These are phyloP conservation scores for Aspergillus sergii DNA, from an alignment of 2,329 filamentous ascomycete species.

Conservation along the genomic window DNA sequence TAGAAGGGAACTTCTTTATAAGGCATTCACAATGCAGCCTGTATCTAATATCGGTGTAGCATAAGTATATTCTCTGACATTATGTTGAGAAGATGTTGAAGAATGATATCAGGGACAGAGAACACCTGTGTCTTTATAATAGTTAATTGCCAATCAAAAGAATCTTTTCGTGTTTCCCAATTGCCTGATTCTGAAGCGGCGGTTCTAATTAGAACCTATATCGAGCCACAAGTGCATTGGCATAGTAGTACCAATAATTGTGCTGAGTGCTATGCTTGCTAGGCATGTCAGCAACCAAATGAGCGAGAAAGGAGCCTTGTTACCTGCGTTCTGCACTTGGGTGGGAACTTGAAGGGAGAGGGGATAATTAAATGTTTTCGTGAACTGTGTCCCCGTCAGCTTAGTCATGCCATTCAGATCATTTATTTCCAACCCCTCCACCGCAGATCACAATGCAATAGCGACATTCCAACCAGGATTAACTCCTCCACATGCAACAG, in stretches of 20 bases:
- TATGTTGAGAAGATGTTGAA: not conserved
- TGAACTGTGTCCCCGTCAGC: not conserved
- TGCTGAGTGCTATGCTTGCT: not conserved
- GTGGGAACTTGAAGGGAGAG: not conserved
- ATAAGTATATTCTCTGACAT: constrained; percentile 4
- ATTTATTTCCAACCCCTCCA: not conserved
- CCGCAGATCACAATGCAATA: constrained; percentile 2
- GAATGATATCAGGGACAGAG: not conserved
- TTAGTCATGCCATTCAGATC: constrained; percentile 1
- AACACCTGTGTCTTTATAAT: constrained; percentile 5
- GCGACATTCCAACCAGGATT: not conserved
- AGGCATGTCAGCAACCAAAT: not conserved
- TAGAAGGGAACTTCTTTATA: constrained; percentile 12
- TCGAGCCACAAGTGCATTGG: not conserved
- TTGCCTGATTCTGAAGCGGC: not conserved
- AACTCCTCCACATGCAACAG: not conserved
- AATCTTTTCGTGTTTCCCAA: not conserved
- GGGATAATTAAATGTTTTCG: not conserved
- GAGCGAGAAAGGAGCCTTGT: not conserved
- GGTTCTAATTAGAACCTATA: not conserved
- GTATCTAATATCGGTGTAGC: constrained; percentile 9
- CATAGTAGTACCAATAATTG: not conserved
- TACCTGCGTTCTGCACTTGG: not conserved
- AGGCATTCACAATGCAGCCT: constrained; percentile 3
- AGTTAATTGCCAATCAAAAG: not conserved